These are phyloP conservation scores for Parmelia sp. DNA, from an alignment of 495 filamentous ascomycete genomes.

Conservation along the genomic window DNA sequence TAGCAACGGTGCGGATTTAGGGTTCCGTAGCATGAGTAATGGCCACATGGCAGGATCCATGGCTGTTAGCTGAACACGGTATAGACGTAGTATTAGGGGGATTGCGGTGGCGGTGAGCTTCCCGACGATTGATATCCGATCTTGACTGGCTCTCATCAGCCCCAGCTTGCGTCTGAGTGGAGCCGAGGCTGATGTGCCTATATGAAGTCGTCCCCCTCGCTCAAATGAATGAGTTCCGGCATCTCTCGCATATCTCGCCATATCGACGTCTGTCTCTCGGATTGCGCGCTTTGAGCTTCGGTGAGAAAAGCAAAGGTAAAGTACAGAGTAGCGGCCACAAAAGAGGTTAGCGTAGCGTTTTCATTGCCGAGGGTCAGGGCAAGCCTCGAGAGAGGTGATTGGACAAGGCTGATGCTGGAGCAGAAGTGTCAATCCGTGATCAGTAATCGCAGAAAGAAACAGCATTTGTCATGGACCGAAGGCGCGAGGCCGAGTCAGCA, in stretches of 20 bases:
- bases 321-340: neutral
- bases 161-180: neutral
- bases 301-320: neutral
- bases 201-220: constrained; percentile 5
- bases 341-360: constrained; percentile 9
- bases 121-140: neutral
- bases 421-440: neutral
- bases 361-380: constrained; percentile 6
- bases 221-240: neutral
- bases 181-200: constrained; percentile 6
- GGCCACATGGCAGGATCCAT: neutral
- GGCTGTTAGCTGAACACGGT: neutral
- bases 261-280: neutral
- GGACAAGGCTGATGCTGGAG: constrained; percentile 9
- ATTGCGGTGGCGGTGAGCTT: constrained; percentile 4
- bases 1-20: neutral
- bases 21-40: neutral
- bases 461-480: constrained; percentile 16
- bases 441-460: constrained; percentile 14
- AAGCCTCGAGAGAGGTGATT: constrained; percentile 9
- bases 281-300: neutral
- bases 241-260: neutral
- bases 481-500: constrained; percentile 15
- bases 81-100: neutral
- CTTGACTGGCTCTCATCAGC: neutral